Evolutionary conservation across 2,329 filamentous ascomycete genomes (phyloP).

Genomic region (Exserohilum turcica): DNA sequence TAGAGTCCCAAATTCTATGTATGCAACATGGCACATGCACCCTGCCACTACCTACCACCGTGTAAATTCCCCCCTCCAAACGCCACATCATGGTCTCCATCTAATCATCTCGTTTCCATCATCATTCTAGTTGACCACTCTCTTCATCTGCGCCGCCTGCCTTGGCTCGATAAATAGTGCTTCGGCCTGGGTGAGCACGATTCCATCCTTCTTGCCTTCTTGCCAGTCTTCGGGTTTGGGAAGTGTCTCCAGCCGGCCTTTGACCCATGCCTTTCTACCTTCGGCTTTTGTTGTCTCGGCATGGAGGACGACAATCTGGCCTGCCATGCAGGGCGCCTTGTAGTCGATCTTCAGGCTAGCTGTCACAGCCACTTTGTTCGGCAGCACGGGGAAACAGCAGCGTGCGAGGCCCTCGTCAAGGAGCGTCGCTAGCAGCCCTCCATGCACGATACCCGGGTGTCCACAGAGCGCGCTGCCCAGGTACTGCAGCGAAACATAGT

Average conservation of each 20-base stretch:
- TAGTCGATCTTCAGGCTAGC: slow-evolving; percentile 85
- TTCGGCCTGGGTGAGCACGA: slow-evolving; percentile 78
- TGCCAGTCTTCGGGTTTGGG: slow-evolving; percentile 53
- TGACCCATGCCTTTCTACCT: slow-evolving; percentile 92
- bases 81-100: not conserved
- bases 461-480: slow-evolving; percentile 82
- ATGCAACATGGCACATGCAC: not conserved
- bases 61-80: not conserved
- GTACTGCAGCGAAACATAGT: slow-evolving; percentile 70
- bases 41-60: too few species aligned
- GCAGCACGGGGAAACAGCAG: slow-evolving; percentile 86
- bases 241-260: slow-evolving; percentile 82
- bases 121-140: slow-evolving; percentile 27
- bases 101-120: not conserved
- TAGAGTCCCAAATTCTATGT: not conserved
- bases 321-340: slow-evolving; percentile 76
- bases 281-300: slow-evolving; percentile 85
- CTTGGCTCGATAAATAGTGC: slow-evolving; percentile 89
- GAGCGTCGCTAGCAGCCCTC: slow-evolving; percentile 87
- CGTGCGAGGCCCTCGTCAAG: slow-evolving; percentile 87
- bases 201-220: slow-evolving; percentile 62
- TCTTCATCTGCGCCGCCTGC: slow-evolving; percentile 63
- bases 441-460: slow-evolving; percentile 88
- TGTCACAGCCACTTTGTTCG: slow-evolving; percentile 83
- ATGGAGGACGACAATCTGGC: slow-evolving; percentile 75